Evolutionary conservation across 352 stramenopile genomes (phyloP).

Genomic region (Globisporangium emineosum): DNA sequence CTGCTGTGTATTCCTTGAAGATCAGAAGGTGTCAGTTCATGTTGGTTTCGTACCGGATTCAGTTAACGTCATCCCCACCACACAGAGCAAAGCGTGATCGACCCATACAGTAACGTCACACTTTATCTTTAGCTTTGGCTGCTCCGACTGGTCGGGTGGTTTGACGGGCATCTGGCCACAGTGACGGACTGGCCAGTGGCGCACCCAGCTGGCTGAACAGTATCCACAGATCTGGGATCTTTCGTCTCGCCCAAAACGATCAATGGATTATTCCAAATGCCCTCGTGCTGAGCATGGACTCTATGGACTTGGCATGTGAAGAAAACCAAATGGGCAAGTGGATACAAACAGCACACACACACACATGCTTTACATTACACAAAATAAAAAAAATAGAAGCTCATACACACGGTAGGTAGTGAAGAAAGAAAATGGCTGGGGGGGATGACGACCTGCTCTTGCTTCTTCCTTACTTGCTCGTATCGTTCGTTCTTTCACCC

Average conservation of each 20-base stretch:
- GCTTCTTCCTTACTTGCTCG: not conserved
- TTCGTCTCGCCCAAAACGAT: too few relatives aligned
- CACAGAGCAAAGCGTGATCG: too few relatives aligned
- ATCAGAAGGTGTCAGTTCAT: not conserved
- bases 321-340: not conserved
- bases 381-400: slow-evolving; percentile 4
- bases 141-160: not conserved
- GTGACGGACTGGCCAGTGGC: not conserved
- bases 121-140: not conserved
- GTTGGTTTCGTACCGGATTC: not conserved
- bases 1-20: too few relatives aligned
- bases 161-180: not conserved
- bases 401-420: not conserved
- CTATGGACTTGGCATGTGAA: not conserved
- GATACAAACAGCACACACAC: not conserved
- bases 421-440: not conserved
- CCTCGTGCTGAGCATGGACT: too few relatives aligned
- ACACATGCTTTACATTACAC: slow-evolving; percentile 2
- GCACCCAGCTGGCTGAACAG: not conserved
- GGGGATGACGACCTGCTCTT: not conserved
- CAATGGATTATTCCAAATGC: not conserved
- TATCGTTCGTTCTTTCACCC: not conserved
- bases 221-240: not conserved
- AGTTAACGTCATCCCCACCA: too few relatives aligned
- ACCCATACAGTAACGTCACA: not conserved